Evolutionary conservation across 768 basidiomycete genomes (phyloP), one percentile per base, ranked within the genome.

Genomic region (Xanthoconium stramineum): DNA sequence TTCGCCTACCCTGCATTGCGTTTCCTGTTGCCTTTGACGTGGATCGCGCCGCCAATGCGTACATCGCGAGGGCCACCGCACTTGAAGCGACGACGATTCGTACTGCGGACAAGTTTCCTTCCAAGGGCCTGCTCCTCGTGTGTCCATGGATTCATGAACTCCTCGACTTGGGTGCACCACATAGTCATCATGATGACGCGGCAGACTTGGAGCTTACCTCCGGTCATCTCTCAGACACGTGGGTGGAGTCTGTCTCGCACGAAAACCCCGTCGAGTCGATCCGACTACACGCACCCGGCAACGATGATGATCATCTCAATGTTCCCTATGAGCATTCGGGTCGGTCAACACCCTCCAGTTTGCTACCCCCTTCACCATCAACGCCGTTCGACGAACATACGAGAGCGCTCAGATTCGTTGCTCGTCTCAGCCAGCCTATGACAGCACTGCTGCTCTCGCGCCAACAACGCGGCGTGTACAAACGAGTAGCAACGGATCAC

Each of bases 401-500:
- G n/a, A 45, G 20, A 32, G 46, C 46, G 19, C 33, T 55, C 19
- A 36, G 38, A n/a, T 32, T 61, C 46, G n/a, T 42, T 17, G 47
- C 51, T 11, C 40, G 51, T 35, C 42, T 61, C 12, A 20, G 47
- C 19, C 50, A 55, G 6, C 50, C 46, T 1, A 55, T 52, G 40
- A 52, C 47, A 2, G 50, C 53, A 15, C 24, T 61, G 35, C 46
- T 59, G 13, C 53, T 61, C 33, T 43, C 33, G 3, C 15, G 17
- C 2, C 50, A 49, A 9, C 32, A 17, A 30, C 5, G 1, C 35
- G 50, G 35, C 6, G 28, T 29, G 5, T 38, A 61, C 73, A 72
- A 65, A 19, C 67, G 58, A 45, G 50, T 59, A 15, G 58, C 58
- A 12, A 50, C 57, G 36, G 47, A 58, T 28, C 52, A 55, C 9